These are phyloP conservation scores for Leishmania aethiopica DNA, from an alignment of 208 protist genomes.

Conservation along the genomic window DNA sequence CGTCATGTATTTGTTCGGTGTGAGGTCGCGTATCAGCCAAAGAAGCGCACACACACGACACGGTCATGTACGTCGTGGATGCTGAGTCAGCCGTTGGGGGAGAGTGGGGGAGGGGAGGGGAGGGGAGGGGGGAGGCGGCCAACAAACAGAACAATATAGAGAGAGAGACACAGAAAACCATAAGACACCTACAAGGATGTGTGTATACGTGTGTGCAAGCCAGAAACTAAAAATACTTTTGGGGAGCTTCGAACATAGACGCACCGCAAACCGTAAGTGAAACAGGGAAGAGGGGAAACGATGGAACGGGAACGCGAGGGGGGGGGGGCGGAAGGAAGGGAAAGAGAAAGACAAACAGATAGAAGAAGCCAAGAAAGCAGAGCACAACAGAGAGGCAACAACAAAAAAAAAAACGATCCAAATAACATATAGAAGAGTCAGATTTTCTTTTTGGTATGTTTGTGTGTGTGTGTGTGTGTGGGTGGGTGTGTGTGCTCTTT, in stretches of 20 bases:
- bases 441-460: too few relatives aligned
- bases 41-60: too few relatives aligned
- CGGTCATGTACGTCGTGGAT: too few relatives aligned
- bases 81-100: too few relatives aligned
- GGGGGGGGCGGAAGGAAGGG: neutral
- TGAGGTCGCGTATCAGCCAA: too few relatives aligned
- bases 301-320: neutral
- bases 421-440: too few relatives aligned
- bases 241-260: neutral
- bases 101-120: too few relatives aligned
- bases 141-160: neutral
- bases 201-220: neutral
- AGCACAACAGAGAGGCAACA: too few relatives aligned
- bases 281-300: neutral
- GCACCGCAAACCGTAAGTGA: neutral
- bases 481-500: too few relatives aligned
- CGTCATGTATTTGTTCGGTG: too few relatives aligned
- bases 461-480: too few relatives aligned
- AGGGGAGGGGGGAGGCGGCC: too few relatives aligned
- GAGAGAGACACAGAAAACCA: neutral
- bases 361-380: neutral
- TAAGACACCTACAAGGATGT: neutral
- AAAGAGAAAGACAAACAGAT: neutral
- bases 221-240: neutral
- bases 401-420: neutral